phyloP scores from a whole-genome alignment of 441 rosid species.

The Isatis lusitanica region DNA sequence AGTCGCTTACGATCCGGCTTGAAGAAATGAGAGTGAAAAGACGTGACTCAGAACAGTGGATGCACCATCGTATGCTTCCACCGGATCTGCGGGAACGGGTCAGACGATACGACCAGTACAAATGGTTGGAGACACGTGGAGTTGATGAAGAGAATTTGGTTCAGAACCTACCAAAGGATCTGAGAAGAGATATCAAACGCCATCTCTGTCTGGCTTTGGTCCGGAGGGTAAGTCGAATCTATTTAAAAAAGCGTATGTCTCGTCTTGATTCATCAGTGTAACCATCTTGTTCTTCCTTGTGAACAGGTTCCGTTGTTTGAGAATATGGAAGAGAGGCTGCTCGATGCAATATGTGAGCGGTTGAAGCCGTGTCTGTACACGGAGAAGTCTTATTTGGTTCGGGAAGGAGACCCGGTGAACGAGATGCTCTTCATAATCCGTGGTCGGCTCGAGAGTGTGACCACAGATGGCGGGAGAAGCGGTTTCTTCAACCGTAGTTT shows the following conservation, averaged over 20 bases:
- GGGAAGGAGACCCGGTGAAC: conserved; percentile 97
- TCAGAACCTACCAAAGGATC: conserved; percentile 92
- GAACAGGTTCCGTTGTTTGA: conserved; percentile 90
- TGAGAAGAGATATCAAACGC: conserved; percentile 93
- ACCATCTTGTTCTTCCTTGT: background rate
- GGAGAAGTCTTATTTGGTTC: conserved; percentile 72
- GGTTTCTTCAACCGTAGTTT: conserved; percentile 90
- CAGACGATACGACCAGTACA: conserved; percentile 94
- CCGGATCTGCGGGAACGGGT: conserved; percentile 83
- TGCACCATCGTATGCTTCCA: conserved; percentile 98
- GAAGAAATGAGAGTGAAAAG: conserved; percentile 98
- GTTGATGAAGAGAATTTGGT: conserved; percentile 92
- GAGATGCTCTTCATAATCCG: conserved; percentile 98
- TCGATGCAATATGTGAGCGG: conserved; percentile 96
- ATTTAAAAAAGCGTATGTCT: background rate
- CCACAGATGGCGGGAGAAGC: conserved; percentile 97
- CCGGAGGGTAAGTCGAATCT: conserved; percentile 65
- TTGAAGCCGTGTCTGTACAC: conserved; percentile 88
- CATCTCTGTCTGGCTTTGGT: conserved; percentile 97
- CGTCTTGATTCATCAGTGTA: background rate
- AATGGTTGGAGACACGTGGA: conserved; percentile 97
- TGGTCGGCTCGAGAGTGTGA: conserved; percentile 97
- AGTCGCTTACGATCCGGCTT: conserved; percentile 89
- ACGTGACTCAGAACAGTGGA: conserved; percentile 99
- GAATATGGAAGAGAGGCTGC: conserved; percentile 90